Conservation (phyloP, 192 early-diverging fungal genomes). For the Rhizophlyctis rosea region DNA sequence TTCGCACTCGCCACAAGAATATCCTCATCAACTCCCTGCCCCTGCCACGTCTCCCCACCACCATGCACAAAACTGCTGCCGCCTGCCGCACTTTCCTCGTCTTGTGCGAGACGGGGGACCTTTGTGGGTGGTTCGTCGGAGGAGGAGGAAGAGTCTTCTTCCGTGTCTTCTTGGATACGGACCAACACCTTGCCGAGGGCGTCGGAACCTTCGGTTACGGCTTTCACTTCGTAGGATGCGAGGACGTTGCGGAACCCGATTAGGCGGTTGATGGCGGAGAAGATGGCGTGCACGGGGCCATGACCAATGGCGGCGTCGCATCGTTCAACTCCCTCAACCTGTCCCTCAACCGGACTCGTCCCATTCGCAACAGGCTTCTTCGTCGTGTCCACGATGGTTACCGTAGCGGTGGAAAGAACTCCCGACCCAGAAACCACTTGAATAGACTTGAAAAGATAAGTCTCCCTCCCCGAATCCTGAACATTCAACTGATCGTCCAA, state of each 20-base stretch:
- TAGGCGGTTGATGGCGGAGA: conserved; percentile 84
- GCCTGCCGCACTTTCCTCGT: conserved; percentile 14
- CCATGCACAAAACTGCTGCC: not conserved
- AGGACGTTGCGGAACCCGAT: conserved; percentile 69
- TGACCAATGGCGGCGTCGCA: conserved; percentile 79
- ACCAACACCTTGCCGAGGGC: conserved; percentile 83
- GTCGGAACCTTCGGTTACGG: conserved; percentile 83
- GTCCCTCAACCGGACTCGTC: conserved; percentile 7
- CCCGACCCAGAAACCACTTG: conserved; percentile 77
- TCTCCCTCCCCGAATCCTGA: conserved; percentile 39
- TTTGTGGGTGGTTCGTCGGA: conserved; percentile 16
- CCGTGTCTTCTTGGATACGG: conserved; percentile 49
- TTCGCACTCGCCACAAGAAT: conserved; percentile 83
- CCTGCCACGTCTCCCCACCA: conserved; percentile 58
- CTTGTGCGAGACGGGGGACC: conserved; percentile 16
- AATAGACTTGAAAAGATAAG: conserved; percentile 66
- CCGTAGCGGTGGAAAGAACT: conserved; percentile 76
- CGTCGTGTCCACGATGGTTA: conserved; percentile 66
- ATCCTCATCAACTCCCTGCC: conserved; percentile 79
- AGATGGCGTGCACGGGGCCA: conserved; percentile 88
- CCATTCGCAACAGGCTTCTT: conserved; percentile 18
- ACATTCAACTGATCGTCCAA: conserved; percentile 71
- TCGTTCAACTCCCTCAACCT: conserved; percentile 30
- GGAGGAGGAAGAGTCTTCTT: conserved; percentile 20
- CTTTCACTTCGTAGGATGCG: conserved; percentile 81